Base-by-base conservation (phyloP, 176 grass and related monocot species). In the Triticum urartu region DNA sequence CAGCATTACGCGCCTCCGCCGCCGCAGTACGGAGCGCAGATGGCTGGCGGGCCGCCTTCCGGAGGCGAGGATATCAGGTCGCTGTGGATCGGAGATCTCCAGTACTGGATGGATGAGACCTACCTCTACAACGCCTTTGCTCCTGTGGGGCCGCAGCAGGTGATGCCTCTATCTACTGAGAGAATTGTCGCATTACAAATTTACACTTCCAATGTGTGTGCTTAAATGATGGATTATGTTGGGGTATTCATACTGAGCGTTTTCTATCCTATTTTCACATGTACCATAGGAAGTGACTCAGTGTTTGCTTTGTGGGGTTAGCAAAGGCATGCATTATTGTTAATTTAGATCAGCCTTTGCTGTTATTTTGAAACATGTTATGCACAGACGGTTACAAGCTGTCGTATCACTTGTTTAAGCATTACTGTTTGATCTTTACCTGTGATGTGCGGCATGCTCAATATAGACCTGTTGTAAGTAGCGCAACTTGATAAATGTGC, bases 81-180 rank as follows among this genome's bases (percentile, higher is more conserved):
- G 4, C 84, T 98, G 69, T 98, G 95, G 95, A 92, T 98, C 28
- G 93, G 95, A 45, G 95, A 98, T 87, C 86, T 98, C 56, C 93
- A 93, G 86, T 90, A 93, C 66, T 98, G 95, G 95, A 95, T 98
- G 91, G 95, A 98, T 9, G 95, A 98, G 80, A 70, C 38, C 88
- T 95, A 93, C 72, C 75, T 95, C 21, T 92, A 83, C 36, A 77
- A 63, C 1, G 90, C 89, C 73, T 98, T 98, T 47, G 83, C 68
- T 1, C 14, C 68, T 13, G 84, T 94, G 65, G 88, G 80, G 22
- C 89, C 85, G 87, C 85, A 91, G 84, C 84, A 86, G 79, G 92
- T 97, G 79, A 69, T 76, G 21, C 52, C 42, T 72, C 30, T 26
- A 15, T 33, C 8, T 75, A 20, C 36, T 5, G 6, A 18, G 11